Percentiles rank a stretch among this genome's conserved stretches.
phyloP scores from a whole-genome alignment of 176 grass and related monocot species.

The Carex pumila region DNA sequence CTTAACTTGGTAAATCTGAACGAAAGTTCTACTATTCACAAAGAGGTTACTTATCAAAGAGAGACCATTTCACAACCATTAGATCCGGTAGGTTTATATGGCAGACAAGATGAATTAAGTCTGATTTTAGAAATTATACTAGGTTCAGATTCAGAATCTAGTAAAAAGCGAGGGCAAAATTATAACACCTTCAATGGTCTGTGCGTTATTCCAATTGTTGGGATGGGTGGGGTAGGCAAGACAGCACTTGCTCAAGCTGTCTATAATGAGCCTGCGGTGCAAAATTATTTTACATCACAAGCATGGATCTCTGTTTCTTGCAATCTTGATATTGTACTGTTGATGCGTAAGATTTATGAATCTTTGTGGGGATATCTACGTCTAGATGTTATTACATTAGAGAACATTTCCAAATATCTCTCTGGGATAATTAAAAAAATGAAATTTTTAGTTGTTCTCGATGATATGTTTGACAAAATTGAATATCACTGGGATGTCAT shows the following conservation, averaged over 20 bases:
- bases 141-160: not conserved
- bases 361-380: not conserved
- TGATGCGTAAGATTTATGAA: not conserved
- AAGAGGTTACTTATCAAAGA: not conserved
- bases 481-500: not conserved
- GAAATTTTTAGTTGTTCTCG: not conserved
- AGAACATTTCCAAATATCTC: not conserved
- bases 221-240: conserved; percentile 23
- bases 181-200: not conserved
- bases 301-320: conserved; percentile 20
- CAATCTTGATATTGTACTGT: not conserved
- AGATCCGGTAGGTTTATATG: not conserved
- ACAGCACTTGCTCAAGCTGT: conserved; percentile 17
- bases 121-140: conserved; percentile 8
- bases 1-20: not conserved
- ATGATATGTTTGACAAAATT: not conserved
- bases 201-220: conserved; percentile 8
- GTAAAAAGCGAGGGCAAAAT: not conserved
- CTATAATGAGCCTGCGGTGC: not conserved
- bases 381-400: not conserved
- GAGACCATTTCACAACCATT: not conserved
- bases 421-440: not conserved
- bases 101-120: not conserved
- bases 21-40: not conserved
- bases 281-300: not conserved